Percentiles rank a stretch among this genome's conserved stretches.
phyloP scores from a whole-genome alignment of 345 rosid genomes.

The Populus davidiana region DNA sequence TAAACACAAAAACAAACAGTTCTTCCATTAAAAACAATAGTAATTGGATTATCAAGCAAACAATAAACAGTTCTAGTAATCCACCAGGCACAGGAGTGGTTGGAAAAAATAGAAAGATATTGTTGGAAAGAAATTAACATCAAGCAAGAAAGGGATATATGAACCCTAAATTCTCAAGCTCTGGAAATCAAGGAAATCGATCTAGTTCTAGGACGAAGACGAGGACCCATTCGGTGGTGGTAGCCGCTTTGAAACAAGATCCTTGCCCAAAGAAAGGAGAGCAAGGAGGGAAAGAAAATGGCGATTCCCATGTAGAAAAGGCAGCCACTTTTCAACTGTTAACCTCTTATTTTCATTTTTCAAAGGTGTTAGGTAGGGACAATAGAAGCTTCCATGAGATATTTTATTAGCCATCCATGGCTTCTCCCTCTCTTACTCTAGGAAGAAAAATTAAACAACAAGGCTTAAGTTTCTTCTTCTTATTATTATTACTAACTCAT shows the following conservation, averaged over 20 bases:
- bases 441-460: constrained; percentile 7
- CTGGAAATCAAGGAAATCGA: background rate
- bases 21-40: background rate
- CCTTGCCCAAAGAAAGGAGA: background rate
- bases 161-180: background rate
- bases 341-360: constrained; percentile 9
- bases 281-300: background rate
- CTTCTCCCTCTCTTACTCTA: background rate
- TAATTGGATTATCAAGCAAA: background rate
- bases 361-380: constrained; percentile 51
- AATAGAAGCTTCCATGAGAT: constrained; percentile 46
- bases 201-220: background rate
- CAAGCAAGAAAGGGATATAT: background rate
- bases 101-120: background rate
- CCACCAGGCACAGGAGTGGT: no score
- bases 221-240: background rate
- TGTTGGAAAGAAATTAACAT: background rate
- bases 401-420: background rate
- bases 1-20: no score
- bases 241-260: background rate
- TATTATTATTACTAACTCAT: background rate
- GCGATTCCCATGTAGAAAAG: constrained; percentile 5
- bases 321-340: constrained; percentile 24
- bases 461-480: background rate
- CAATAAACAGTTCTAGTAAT: background rate